Percentiles rank a stretch among this genome's conserved stretches.
These are phyloP conservation scores for Arthrobotrys sphaeroides DNA, from an alignment of 2,329 filamentous ascomycete species.

Conservation along the genomic window DNA sequence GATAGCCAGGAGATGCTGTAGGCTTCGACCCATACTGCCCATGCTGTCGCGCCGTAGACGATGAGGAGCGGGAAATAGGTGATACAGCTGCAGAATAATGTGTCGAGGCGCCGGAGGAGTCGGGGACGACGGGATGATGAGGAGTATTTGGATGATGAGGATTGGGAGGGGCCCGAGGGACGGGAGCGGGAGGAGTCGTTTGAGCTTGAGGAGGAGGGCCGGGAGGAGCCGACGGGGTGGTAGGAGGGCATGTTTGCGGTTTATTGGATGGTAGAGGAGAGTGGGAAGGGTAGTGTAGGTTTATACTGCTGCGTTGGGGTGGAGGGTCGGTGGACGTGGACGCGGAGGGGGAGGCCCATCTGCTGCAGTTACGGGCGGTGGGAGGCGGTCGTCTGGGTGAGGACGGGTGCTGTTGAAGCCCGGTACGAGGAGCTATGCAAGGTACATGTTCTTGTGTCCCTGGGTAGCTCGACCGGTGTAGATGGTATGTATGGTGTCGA, in stretches of 20 bases:
- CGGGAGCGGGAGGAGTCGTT: slow-evolving; percentile 51
- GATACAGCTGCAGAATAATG: slow-evolving; percentile 75
- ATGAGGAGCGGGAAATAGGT: slow-evolving; percentile 89
- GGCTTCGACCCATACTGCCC: slow-evolving; percentile 88
- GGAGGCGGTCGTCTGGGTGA: too few relatives aligned
- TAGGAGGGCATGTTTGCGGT: slow-evolving; percentile 40
- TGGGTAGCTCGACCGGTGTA: too few relatives aligned
- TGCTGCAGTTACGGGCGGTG: too few relatives aligned
- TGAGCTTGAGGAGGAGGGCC: slow-evolving; percentile 47
- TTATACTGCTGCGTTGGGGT: background rate
- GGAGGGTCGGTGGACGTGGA: background rate
- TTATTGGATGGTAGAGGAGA: too few relatives aligned
- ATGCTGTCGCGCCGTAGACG: slow-evolving; percentile 88
- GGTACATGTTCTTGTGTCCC: too few relatives aligned
- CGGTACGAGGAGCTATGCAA: too few relatives aligned
- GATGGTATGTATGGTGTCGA: too few relatives aligned
- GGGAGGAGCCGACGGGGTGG: slow-evolving; percentile 36
- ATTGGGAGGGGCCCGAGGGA: slow-evolving; percentile 31
- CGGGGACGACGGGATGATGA: slow-evolving; percentile 53
- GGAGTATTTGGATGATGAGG: slow-evolving; percentile 26
- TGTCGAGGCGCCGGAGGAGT: slow-evolving; percentile 56
- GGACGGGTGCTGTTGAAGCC: background rate
- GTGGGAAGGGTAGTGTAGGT: background rate
- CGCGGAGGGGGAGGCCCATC: background rate
- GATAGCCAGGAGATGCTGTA: slow-evolving; percentile 69